Evolutionary conservation across 2,329 filamentous ascomycete species (phyloP), one percentile per base, ranked within the genome.

Genomic region (Drechslera avenae): DNA sequence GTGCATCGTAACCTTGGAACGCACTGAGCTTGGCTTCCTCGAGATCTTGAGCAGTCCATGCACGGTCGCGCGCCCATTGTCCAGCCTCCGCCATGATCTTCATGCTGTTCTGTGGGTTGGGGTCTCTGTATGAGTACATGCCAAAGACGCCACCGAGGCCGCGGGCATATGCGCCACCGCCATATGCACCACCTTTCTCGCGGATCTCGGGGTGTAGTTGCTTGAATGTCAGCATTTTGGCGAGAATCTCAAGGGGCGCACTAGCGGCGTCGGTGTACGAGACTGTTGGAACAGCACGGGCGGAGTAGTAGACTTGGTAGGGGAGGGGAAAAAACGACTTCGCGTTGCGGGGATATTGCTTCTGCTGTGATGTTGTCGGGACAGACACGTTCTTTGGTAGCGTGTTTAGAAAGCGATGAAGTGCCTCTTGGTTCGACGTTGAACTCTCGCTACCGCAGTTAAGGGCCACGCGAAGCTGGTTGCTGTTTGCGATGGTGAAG

Each of bases 191-290:
- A 26, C 94, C 94, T 75, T 97, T 97, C 71, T 99, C 94, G 47
- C 94, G 89, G 60, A 99, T 97, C 74, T 97, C 94, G 62, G 96
- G 93, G 71, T 99, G 94, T 21, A 99, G 81, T 69, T 97, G 90
- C 75, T 96, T 97, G 77, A 99, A 93, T 0, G 93, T 97, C 26
- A 99, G 83, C 14, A 99, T 84, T 71, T 97, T 91, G 10, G 92
- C 86, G 17, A 99, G 85, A 33, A 97, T 88, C 64, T 93, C 91
- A 13, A 97, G 85, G 0, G 91, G 83, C 1, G 94, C 90, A 33
- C 89, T 86, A 44, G 88, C 82, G 0, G 86, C 73, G 35, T 89
- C 84, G 3, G 85, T 87, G 74, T 97, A 99, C 0, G 92, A 89
- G 0, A 89, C 88, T 0, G 93, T 96, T 5, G 89, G 86, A 12